Evolutionary conservation across 179 eudicot genomes (phyloP), one percentile per base, ranked within the genome.

Genomic region (Silene vulgaris): DNA sequence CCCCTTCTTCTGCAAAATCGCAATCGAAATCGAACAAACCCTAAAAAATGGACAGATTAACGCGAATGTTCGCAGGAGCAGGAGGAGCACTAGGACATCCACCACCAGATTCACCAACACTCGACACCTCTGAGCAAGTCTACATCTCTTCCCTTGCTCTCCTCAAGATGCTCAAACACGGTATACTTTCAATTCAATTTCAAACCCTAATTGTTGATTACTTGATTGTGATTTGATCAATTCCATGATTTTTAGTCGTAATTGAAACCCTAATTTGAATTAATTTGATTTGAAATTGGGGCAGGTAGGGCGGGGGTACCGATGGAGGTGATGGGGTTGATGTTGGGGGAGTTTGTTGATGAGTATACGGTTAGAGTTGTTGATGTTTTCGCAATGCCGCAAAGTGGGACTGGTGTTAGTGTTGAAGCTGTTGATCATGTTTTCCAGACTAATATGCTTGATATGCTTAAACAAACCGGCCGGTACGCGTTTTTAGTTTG

Each of bases 321-420:
- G 0, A 94, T 94, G 98, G 98, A 94, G 81, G 97, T 94, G 20
- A 94, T 94, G 98, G 94, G 98, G 16, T 72, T 94, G 78, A 91
- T 94, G 98, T 79, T 94, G 76, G 98, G 98, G 2, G 97, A 94
- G 72, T 91, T 94, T 64, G 98, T 94, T 14, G 98, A 94, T 79
- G 98, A 94, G 79, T 94, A 94, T 68, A 94, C 98, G 0, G 98
- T 94, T 81, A 85, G 94, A 43, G 97, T 91, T 12, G 98, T 94
- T 7, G 97, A 91, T 82, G 98, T 94, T 0, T 94, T 94, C 26
- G 97, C 98, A 1, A 94, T 94, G 98, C 98, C 98, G 0, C 98
- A 94, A 82, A 94, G 97, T 81, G 97, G 98, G 11, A 94, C 98
- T 56, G 98, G 97, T 8, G 98, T 94, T 65, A 93, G 98, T 84